These are phyloP conservation scores for Bipolaris bicolor DNA, from an alignment of 2,329 filamentous ascomycete species.

Conservation along the genomic window DNA sequence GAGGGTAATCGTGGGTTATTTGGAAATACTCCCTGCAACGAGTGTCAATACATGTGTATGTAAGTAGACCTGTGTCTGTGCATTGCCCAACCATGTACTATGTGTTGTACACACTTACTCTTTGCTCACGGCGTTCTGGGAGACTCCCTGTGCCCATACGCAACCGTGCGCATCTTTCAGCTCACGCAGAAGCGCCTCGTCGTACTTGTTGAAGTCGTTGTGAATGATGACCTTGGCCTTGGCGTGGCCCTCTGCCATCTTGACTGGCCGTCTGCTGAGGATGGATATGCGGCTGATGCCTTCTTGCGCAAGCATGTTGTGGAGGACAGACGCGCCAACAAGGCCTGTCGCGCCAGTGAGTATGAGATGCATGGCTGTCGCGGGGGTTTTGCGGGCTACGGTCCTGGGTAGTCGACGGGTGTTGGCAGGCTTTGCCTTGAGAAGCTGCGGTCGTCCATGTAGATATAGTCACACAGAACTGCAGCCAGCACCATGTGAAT, in stretches of 20 bases:
- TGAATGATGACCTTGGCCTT: constrained; percentile 72
- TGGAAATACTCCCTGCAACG: constrained; percentile 63
- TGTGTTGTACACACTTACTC: constrained; percentile 55
- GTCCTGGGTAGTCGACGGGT: background rate
- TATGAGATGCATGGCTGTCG: constrained; percentile 48
- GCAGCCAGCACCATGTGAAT: background rate
- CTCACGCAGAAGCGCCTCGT: constrained; percentile 61
- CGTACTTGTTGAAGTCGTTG: constrained; percentile 69
- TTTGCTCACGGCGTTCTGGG: constrained; percentile 63
- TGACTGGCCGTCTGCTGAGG: constrained; percentile 68
- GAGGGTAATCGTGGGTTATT: constrained; percentile 71
- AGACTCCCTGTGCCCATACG: constrained; percentile 76
- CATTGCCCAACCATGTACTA: background rate
- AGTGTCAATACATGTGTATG: background rate
- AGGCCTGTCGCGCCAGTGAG: constrained; percentile 54
- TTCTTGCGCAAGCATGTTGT: constrained; percentile 46
- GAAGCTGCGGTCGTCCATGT: background rate
- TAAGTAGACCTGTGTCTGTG: background rate
- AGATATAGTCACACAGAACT: background rate
- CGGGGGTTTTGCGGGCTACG: background rate
- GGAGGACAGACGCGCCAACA: constrained; percentile 49
- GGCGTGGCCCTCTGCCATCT: constrained; percentile 64
- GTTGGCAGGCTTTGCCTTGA: background rate
- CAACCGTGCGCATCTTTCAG: constrained; percentile 70
- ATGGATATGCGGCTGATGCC: constrained; percentile 70